Conservation (phyloP, 2,329 filamentous ascomycete genomes). For the Colletotrichum falcatum region DNA sequence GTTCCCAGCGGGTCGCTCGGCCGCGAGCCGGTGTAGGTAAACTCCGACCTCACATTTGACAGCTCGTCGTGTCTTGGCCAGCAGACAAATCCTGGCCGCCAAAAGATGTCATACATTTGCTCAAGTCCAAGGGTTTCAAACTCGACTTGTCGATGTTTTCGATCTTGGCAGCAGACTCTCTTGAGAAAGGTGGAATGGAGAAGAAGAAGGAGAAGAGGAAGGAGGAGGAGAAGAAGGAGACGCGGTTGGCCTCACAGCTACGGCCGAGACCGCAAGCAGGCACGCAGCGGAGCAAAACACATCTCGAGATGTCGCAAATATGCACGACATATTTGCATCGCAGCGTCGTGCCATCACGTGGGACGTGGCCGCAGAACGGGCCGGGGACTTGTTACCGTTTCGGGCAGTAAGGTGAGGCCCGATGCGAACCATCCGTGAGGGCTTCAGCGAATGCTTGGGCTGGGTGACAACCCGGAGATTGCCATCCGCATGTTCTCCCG, state of each 20-base stretch:
- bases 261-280: constrained; percentile 2
- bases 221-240: too few relatives aligned
- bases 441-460: constrained; percentile 12
- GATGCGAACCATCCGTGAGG: constrained; percentile 7
- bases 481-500: background rate
- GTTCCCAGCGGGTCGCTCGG: background rate
- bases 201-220: too few relatives aligned
- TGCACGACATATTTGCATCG: constrained; percentile 41
- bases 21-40: background rate
- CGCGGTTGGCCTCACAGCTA: background rate
- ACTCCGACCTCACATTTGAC: background rate
- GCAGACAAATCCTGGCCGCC: background rate
- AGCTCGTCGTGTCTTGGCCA: background rate
- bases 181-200: background rate
- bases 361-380: constrained; percentile 35
- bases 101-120: background rate
- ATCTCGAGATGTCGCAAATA: constrained; percentile 39
- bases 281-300: constrained; percentile 21
- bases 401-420: constrained; percentile 23
- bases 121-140: background rate
- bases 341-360: constrained; percentile 35
- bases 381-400: constrained; percentile 18
- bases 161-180: background rate
- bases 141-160: too few relatives aligned
- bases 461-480: background rate